phyloP scores from a whole-genome alignment of 2,329 filamentous ascomycete species.

The Dothistroma septosporum region DNA sequence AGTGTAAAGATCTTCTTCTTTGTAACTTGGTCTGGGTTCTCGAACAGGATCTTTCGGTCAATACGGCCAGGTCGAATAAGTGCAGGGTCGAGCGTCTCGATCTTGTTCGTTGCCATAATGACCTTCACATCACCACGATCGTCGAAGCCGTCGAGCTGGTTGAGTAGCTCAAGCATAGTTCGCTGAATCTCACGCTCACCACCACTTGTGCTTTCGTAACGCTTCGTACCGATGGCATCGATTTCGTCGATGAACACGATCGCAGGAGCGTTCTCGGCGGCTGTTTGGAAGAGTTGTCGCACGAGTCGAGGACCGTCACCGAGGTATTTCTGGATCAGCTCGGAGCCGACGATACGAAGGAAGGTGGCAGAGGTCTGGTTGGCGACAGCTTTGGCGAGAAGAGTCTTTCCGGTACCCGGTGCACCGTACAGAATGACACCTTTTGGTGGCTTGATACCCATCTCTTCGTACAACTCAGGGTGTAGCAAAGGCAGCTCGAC shows the following conservation, averaged over 20 bases:
- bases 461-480: slow-evolving; percentile 97
- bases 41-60: slow-evolving; percentile 88
- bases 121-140: slow-evolving; percentile 99
- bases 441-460: slow-evolving; percentile 99
- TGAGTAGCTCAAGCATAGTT: slow-evolving; percentile 96
- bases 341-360: slow-evolving; percentile 91
- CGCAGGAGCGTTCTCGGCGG: slow-evolving; percentile 89
- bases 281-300: slow-evolving; percentile 92
- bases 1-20: slow-evolving; percentile 97
- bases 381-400: slow-evolving; percentile 93
- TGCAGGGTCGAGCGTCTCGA: slow-evolving; percentile 92
- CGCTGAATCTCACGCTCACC: slow-evolving; percentile 96
- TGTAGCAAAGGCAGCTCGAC: slow-evolving; percentile 93
- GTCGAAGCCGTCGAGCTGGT: slow-evolving; percentile 97
- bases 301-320: slow-evolving; percentile 93
- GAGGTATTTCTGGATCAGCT: slow-evolving; percentile 97
- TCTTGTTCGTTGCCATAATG: slow-evolving; percentile 99
- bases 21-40: slow-evolving; percentile 79
- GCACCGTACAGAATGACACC: slow-evolving; percentile 98
- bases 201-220: slow-evolving; percentile 94
- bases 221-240: slow-evolving; percentile 97
- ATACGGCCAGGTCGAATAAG: slow-evolving; percentile 96
- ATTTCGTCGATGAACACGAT: slow-evolving; percentile 99
- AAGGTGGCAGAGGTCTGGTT: slow-evolving; percentile 99
- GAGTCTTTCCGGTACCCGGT: slow-evolving; percentile 92